A percentile compares a stretch with the other conserved stretches of the same genome.
Conservation (phyloP, 1,284 basidiomycete species). For the Naganishia sp. region DNA sequence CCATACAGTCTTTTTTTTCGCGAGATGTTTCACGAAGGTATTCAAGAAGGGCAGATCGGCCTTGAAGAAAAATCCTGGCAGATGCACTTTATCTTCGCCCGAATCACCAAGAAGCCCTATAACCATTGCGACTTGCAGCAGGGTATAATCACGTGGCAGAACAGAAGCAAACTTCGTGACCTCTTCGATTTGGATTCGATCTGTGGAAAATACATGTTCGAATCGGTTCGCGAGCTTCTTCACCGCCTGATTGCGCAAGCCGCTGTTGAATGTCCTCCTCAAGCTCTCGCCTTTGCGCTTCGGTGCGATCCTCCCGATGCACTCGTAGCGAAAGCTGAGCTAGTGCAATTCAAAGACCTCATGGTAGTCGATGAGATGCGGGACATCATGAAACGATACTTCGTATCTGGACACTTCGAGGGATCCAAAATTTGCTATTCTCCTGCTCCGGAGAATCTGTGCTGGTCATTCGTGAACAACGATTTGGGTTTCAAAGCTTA, state of each 20-base stretch:
- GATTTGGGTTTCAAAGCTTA: background rate
- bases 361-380: background rate
- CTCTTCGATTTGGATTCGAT: background rate
- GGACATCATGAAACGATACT: background rate
- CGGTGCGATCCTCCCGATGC: background rate
- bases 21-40: constrained; percentile 6
- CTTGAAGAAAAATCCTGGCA: background rate
- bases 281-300: background rate
- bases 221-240: background rate
- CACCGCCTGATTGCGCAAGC: background rate
- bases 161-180: background rate
- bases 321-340: background rate
- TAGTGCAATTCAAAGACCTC: background rate
- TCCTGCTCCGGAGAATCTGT: background rate
- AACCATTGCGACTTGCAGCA: too few relatives aligned
- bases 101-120: background rate
- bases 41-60: background rate
- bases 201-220: constrained; percentile 3
- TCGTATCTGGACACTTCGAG: background rate
- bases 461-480: background rate
- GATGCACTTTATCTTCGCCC: background rate
- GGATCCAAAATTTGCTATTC: background rate
- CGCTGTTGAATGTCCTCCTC: background rate
- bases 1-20: background rate
- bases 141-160: too few relatives aligned